Conservation (phyloP, 371 early-diverging fungal genomes). For the Saksenaea vasiformis region DNA sequence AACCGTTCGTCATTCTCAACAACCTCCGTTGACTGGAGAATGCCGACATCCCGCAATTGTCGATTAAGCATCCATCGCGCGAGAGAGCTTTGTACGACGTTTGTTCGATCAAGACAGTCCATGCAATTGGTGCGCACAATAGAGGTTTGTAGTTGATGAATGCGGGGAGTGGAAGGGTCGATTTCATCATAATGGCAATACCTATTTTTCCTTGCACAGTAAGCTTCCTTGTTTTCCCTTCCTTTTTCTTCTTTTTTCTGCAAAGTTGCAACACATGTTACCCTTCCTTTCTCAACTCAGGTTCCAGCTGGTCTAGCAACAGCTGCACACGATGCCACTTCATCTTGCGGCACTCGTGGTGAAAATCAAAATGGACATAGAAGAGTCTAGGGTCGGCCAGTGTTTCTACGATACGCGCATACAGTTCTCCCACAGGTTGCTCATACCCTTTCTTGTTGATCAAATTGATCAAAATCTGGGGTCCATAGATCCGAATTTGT, state of each 20-base stretch:
- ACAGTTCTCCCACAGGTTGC: slow-evolving; percentile 73
- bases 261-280: slow-evolving; percentile 23
- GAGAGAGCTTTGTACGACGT: slow-evolving; percentile 94
- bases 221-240: too few species aligned
- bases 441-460: slow-evolving; percentile 92
- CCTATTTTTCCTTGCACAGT: neutral
- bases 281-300: slow-evolving; percentile 67
- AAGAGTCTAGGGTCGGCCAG: slow-evolving; percentile 57
- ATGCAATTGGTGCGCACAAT: slow-evolving; percentile 98
- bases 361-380: slow-evolving; percentile 95
- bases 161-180: slow-evolving; percentile 13
- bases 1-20: slow-evolving; percentile 55
- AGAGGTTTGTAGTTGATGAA: slow-evolving; percentile 66
- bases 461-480: slow-evolving; percentile 84
- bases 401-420: slow-evolving; percentile 46
- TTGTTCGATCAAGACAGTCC: slow-evolving; percentile 99
- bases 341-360: slow-evolving; percentile 92
- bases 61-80: slow-evolving; percentile 67
- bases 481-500: slow-evolving; percentile 70
- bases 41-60: slow-evolving; percentile 66
- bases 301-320: slow-evolving; percentile 70
- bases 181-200: slow-evolving; percentile 22
- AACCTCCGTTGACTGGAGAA: slow-evolving; percentile 60
- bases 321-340: slow-evolving; percentile 78
- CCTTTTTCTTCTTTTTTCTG: too few species aligned